Conservation (phyloP, 1,284 basidiomycete genomes). For the Naganishia sp. region DNA sequence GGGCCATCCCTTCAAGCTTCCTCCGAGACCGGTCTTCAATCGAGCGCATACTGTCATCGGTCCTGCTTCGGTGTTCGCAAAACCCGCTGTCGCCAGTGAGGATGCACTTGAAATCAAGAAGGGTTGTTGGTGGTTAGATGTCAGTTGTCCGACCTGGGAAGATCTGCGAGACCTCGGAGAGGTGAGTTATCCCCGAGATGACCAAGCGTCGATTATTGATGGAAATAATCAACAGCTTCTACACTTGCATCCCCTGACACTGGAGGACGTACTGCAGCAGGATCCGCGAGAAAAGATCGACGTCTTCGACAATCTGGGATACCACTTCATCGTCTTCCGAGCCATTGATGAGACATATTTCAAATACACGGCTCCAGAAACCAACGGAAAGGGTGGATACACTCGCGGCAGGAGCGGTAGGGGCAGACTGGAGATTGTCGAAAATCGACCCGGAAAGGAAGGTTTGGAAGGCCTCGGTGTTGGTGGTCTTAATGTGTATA, state of each 20-base stretch:
- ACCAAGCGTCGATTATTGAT: conserved; percentile 16
- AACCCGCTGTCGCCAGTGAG: conserved; percentile 4
- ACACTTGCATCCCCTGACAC: conserved; percentile 86
- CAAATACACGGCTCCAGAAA: conserved; percentile 55
- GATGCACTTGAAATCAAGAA: conserved; percentile 27
- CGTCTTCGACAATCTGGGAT: conserved; percentile 81
- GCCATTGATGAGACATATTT: conserved; percentile 73
- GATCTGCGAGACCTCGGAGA: conserved; percentile 87
- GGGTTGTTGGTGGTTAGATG: conserved; percentile 88
- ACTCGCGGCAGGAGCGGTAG: conserved; percentile 23
- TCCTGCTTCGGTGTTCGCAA: conserved; percentile 5
- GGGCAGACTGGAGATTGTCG: conserved; percentile 59
- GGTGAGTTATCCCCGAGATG: conserved; percentile 55
- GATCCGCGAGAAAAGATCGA: conserved; percentile 93
- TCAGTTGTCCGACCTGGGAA: conserved; percentile 84
- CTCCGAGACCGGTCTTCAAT: conserved; percentile 31
- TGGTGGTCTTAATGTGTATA: conserved; percentile 81
- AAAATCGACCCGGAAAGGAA: conserved; percentile 60
- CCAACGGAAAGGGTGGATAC: conserved; percentile 35
- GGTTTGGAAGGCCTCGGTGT: conserved; percentile 64
- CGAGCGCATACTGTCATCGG: conserved; percentile 28
- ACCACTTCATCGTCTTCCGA: conserved; percentile 88
- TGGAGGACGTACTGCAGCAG: conserved; percentile 94
- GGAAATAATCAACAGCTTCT: conserved; percentile 61
- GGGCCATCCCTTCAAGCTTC: conserved; percentile 34